phyloP scores from a whole-genome alignment of 352 stramenopile genomes.

The Pythium rhizo-oryzae region DNA sequence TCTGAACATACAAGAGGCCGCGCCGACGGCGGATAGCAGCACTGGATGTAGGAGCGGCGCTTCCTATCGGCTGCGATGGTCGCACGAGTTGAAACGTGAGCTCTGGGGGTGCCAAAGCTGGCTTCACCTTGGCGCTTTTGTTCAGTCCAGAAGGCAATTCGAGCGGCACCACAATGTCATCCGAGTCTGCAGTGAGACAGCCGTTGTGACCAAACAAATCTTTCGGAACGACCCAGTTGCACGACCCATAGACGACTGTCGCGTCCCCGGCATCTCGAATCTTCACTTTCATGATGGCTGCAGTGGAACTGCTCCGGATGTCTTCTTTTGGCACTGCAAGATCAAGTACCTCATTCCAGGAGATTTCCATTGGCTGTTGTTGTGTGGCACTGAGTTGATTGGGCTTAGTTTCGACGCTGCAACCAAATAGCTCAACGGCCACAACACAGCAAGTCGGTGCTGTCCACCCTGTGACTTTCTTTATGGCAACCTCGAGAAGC shows the following conservation, averaged over 20 bases:
- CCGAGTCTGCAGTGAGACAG: not conserved
- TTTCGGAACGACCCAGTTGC: slow-evolving; percentile 37
- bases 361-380: not conserved
- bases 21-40: not conserved
- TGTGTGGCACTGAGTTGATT: not conserved
- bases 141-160: not conserved
- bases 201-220: slow-evolving; percentile 14
- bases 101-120: not conserved
- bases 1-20: slow-evolving; percentile 13
- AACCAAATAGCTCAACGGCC: slow-evolving; percentile 25
- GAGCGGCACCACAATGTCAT: slow-evolving; percentile 17
- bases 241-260: slow-evolving; percentile 28
- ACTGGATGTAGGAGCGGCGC: not conserved
- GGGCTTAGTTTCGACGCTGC: slow-evolving; percentile 34
- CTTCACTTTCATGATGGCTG: slow-evolving; percentile 28
- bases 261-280: slow-evolving; percentile 26
- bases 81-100: slow-evolving; percentile 11
- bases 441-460: slow-evolving; percentile 21
- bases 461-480: not conserved
- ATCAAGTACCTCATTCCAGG: slow-evolving; percentile 29
- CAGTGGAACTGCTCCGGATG: not conserved
- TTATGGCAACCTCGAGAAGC: slow-evolving; percentile 17
- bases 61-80: not conserved
- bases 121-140: slow-evolving; percentile 13
- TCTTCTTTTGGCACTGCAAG: not conserved